Evolutionary conservation across 2,329 filamentous ascomycete species (phyloP).

Genomic region (Cylindrodendrum hubeiense): DNA sequence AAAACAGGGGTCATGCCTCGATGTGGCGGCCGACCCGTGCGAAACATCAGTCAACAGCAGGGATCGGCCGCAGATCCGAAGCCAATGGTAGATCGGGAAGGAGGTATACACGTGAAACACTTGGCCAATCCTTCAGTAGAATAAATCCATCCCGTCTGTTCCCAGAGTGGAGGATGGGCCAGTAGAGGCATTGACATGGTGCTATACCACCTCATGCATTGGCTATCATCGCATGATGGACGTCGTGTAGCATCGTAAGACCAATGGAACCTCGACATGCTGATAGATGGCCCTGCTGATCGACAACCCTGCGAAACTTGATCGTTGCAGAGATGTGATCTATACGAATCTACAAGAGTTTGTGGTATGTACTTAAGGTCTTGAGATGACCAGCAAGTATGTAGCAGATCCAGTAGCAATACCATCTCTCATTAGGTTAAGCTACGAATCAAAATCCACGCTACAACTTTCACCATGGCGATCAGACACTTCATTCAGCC

Average conservation of each 20-base stretch:
- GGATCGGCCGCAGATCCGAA: background rate
- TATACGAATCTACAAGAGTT: background rate
- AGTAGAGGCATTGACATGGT: background rate
- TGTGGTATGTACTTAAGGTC: background rate
- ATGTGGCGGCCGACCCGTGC: background rate
- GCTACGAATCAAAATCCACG: too few relatives aligned
- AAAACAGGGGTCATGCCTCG: background rate
- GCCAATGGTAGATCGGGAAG: background rate
- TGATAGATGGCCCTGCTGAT: background rate
- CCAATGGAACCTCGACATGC: background rate
- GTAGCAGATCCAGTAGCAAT: background rate
- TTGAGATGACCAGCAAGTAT: background rate
- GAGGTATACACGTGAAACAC: background rate
- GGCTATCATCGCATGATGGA: background rate
- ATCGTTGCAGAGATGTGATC: background rate
- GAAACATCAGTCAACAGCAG: background rate
- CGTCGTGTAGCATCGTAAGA: background rate
- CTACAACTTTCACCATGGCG: background rate
- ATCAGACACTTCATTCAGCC: background rate
- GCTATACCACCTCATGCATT: background rate
- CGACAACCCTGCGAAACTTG: background rate
- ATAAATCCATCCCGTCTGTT: background rate
- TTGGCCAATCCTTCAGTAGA: background rate
- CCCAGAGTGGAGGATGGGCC: background rate
- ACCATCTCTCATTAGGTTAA: background rate